Conservation (phyloP, 2,329 filamentous ascomycete species). For the Epichloe gansuensis region DNA sequence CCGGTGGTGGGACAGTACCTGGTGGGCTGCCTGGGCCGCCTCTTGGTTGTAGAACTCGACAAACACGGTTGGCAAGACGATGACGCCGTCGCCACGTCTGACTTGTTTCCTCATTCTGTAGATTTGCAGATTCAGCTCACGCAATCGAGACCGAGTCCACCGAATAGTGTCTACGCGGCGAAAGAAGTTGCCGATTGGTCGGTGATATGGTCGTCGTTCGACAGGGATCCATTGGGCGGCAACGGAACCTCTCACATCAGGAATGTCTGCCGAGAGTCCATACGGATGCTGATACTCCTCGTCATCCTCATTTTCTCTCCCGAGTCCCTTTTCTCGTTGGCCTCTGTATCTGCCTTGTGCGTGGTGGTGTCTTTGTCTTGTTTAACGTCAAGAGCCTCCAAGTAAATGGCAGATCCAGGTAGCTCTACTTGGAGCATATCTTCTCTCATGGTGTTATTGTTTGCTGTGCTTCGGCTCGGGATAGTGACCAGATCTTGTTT, state of each 20-base stretch:
- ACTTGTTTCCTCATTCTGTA: constrained; percentile 62
- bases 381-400: neutral
- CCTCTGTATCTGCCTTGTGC: neutral
- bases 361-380: neutral
- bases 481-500: constrained; percentile 3
- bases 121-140: constrained; percentile 28
- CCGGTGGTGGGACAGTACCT: constrained; percentile 77
- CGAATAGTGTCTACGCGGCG: constrained; percentile 92
- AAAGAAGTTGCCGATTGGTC: constrained; percentile 54
- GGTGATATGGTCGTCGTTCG: constrained; percentile 66
- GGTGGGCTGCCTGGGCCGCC: constrained; percentile 76
- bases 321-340: neutral
- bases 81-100: constrained; percentile 55
- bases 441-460: neutral
- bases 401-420: constrained; percentile 3
- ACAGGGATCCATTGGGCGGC: constrained; percentile 63
- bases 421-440: constrained; percentile 5
- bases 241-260: constrained; percentile 35
- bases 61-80: constrained; percentile 67
- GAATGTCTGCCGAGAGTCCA: constrained; percentile 21
- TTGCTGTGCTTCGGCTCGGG: constrained; percentile 2
- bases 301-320: constrained; percentile 13
- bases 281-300: constrained; percentile 25
- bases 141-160: constrained; percentile 55
- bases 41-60: constrained; percentile 78